phyloP scores from a whole-genome alignment of 179 eudicot species.

The Corrigiola litoralis region DNA sequence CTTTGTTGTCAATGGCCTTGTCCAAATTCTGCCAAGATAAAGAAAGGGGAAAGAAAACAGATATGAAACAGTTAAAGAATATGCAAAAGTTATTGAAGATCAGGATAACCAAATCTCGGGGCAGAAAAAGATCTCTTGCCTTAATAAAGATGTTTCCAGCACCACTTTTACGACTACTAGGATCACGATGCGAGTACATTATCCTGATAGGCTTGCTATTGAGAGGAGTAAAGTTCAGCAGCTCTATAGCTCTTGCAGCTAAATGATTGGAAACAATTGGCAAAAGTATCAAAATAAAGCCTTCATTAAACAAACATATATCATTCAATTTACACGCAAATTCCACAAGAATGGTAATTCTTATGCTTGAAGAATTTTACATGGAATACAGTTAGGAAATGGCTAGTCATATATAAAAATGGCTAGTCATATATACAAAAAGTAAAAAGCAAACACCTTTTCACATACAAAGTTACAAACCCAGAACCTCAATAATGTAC shows the following conservation, averaged over 20 bases:
- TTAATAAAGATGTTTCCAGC: constrained; percentile 69
- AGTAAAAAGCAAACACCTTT: too few relatives aligned
- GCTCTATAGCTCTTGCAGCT: constrained; percentile 65
- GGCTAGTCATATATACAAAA: too few relatives aligned
- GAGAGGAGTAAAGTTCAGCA: constrained; percentile 65
- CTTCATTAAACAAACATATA: too few relatives aligned
- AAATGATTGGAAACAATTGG: constrained; percentile 15
- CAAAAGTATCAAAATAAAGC: neutral
- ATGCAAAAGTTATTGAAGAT: neutral
- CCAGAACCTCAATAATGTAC: too few relatives aligned
- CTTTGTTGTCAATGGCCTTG: constrained; percentile 68
- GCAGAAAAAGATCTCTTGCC: constrained; percentile 28
- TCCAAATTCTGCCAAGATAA: constrained; percentile 51
- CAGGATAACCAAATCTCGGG: too few relatives aligned
- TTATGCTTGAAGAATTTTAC: too few relatives aligned
- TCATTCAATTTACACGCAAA: too few relatives aligned
- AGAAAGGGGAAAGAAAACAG: neutral
- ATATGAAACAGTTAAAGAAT: neutral
- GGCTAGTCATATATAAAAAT: too few relatives aligned
- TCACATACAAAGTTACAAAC: too few relatives aligned
- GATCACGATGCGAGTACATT: constrained; percentile 66
- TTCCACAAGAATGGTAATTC: too few relatives aligned
- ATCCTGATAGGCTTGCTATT: constrained; percentile 64
- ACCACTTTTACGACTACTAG: constrained; percentile 60
- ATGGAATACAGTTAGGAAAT: too few relatives aligned